phyloP scores from a whole-genome alignment of 495 filamentous ascomycete species.

The Neurospora hispaniola region DNA sequence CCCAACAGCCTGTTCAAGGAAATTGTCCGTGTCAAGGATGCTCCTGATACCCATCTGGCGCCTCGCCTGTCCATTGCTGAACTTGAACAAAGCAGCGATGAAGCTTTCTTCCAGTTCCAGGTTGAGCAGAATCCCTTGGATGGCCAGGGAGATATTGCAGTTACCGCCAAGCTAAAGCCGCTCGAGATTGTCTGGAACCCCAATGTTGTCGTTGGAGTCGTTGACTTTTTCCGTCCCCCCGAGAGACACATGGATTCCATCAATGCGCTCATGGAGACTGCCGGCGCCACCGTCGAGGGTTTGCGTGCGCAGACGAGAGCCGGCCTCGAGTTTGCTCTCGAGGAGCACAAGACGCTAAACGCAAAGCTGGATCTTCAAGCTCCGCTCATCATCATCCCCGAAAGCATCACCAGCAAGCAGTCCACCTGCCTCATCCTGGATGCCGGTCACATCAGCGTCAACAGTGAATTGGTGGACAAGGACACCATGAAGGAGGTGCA shows the following conservation, averaged over 20 bases:
- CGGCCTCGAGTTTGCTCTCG: conserved; percentile 86
- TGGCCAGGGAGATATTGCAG: conserved; percentile 76
- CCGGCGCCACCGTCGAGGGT: conserved; percentile 89
- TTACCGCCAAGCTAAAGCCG: conserved; percentile 86
- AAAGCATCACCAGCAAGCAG: conserved; percentile 70
- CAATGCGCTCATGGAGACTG: conserved; percentile 83
- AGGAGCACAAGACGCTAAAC: conserved; percentile 97
- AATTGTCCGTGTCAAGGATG: conserved; percentile 90
- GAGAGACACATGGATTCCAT: conserved; percentile 98
- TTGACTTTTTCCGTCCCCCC: conserved; percentile 89
- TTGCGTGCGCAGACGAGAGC: conserved; percentile 90
- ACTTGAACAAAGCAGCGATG: conserved; percentile 44
- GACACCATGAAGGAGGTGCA: conserved; percentile 80
- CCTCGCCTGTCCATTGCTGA: conserved; percentile 49
- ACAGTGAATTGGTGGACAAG: conserved; percentile 86
- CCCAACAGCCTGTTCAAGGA: conserved; percentile 81
- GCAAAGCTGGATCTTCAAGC: conserved; percentile 92
- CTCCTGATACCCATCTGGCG: conserved; percentile 42
- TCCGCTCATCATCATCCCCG: conserved; percentile 89
- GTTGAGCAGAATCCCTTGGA: conserved; percentile 94
- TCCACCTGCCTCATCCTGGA: conserved; percentile 87
- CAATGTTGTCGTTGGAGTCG: conserved; percentile 76
- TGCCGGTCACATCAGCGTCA: conserved; percentile 89
- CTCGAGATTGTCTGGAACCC: conserved; percentile 97
- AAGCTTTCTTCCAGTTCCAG: conserved; percentile 83